Percentiles rank a stretch among this genome's conserved stretches.
phyloP scores from a whole-genome alignment of 257 asterid genomes.

The Solanum ahanhuiri region DNA sequence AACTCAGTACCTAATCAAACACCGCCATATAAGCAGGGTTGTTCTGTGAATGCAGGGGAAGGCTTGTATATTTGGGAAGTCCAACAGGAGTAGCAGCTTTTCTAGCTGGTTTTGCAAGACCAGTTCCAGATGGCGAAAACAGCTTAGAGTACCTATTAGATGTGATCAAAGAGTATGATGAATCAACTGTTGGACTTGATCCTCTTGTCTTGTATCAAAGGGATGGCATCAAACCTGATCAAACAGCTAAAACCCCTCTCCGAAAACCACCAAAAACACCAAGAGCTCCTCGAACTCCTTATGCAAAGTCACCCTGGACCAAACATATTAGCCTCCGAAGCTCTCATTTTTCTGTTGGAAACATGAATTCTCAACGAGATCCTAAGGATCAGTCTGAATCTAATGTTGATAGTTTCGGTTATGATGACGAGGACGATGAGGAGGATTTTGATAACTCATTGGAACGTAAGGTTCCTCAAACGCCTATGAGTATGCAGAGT shows the following conservation, averaged over 20 bases:
- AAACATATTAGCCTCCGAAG: conserved; percentile 49
- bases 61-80: conserved; percentile 59
- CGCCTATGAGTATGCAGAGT: conserved; percentile 41
- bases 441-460: conserved; percentile 61
- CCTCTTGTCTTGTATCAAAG: conserved; percentile 62
- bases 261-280: conserved; percentile 27
- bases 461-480: conserved; percentile 33
- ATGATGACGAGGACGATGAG: conserved; percentile 29
- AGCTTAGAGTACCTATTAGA: conserved; percentile 66
- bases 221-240: conserved; percentile 61
- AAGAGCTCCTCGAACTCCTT: conserved; percentile 27
- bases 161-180: conserved; percentile 82
- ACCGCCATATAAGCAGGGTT: background rate
- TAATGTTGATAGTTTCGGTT: conserved; percentile 5
- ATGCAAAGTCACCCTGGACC: conserved; percentile 31
- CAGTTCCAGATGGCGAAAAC: conserved; percentile 80
- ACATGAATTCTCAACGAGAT: conserved; percentile 23
- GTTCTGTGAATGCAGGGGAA: conserved; percentile 40
- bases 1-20: background rate
- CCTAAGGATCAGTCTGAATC: conserved; percentile 8
- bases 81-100: conserved; percentile 37
- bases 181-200: conserved; percentile 63
- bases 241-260: conserved; percentile 42
- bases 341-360: conserved; percentile 35
- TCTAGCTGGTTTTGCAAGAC: conserved; percentile 60